A percentile compares a stretch with the other conserved stretches of the same genome.
These are phyloP conservation scores for Apiotrichum siamense DNA, from an alignment of 1,284 basidiomycete genomes.

Conservation along the genomic window DNA sequence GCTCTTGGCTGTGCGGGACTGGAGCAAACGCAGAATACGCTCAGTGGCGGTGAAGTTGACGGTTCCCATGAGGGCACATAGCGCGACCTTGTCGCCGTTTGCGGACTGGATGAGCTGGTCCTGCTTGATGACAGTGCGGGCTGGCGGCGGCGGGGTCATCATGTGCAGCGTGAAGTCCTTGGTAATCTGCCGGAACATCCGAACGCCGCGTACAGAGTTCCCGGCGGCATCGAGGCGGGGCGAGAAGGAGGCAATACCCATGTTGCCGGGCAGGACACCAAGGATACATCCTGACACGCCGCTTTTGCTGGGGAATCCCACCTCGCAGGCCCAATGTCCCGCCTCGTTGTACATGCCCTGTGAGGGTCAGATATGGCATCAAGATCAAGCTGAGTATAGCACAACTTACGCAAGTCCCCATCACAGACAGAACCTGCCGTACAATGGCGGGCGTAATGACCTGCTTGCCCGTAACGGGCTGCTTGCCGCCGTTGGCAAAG, in stretches of 20 bases:
- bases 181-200: not conserved
- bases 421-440: not conserved
- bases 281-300: slow-evolving; percentile 1
- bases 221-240: not conserved
- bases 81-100: not conserved
- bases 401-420: not conserved
- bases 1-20: not conserved
- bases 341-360: slow-evolving; percentile 5
- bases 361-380: not conserved
- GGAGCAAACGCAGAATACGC: not conserved
- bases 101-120: not conserved
- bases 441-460: not conserved
- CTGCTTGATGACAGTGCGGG: not conserved
- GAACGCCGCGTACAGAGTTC: not conserved
- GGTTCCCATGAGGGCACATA: not conserved
- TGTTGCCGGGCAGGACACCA: not conserved
- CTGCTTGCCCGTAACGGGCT: not conserved
- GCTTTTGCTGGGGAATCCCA: not conserved
- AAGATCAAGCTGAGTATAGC: too few relatives aligned
- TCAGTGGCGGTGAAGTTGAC: not conserved
- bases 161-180: not conserved
- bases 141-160: not conserved
- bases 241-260: slow-evolving; percentile 2
- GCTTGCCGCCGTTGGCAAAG: slow-evolving; percentile 1
- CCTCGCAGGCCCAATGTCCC: not conserved